Percentiles rank a stretch among this genome's conserved stretches.
phyloP scores from a whole-genome alignment of 257 asterid genomes.

The Echites panduratus region DNA sequence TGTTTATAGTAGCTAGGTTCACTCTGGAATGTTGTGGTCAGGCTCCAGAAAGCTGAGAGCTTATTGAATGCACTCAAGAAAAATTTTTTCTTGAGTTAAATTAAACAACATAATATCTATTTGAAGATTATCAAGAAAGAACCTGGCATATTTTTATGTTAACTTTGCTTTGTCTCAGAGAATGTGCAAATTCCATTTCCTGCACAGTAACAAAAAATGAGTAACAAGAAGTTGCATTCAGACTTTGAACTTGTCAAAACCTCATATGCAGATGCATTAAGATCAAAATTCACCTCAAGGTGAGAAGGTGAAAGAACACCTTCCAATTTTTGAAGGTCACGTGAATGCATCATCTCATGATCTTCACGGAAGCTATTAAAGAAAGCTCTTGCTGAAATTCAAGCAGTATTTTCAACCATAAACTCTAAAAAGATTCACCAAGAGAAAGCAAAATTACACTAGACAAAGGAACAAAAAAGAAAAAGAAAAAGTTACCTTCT shows the following conservation, averaged over 20 bases:
- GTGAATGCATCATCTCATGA: slow-evolving; percentile 86
- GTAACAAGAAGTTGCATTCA: slow-evolving; percentile 17
- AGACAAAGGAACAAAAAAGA: not conserved
- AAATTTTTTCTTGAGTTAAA: not conserved
- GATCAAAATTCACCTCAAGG: slow-evolving; percentile 61
- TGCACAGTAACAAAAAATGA: slow-evolving; percentile 20
- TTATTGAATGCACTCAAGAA: not conserved
- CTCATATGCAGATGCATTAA: slow-evolving; percentile 15
- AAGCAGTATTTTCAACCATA: slow-evolving; percentile 16
- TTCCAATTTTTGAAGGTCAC: slow-evolving; percentile 88
- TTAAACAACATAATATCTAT: not conserved
- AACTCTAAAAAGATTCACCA: slow-evolving; percentile 3
- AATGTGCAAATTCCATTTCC: slow-evolving; percentile 99
- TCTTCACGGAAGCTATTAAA: slow-evolving; percentile 91
- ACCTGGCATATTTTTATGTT: slow-evolving; percentile 90
- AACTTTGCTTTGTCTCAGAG: slow-evolving; percentile 85
- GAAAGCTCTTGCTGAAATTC: slow-evolving; percentile 68
- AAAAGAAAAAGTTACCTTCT: slow-evolving; percentile 53
- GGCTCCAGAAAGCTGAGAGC: not conserved
- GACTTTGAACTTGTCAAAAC: slow-evolving; percentile 17
- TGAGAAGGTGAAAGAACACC: slow-evolving; percentile 97
- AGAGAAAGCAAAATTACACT: slow-evolving; percentile 1
- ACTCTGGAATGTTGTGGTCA: not conserved
- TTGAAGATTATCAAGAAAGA: slow-evolving; percentile 18
- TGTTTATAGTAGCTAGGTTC: not conserved